Evolutionary conservation across 371 early-diverging fungal genomes (phyloP).

Genomic region (Cokeromyces recurvatus): DNA sequence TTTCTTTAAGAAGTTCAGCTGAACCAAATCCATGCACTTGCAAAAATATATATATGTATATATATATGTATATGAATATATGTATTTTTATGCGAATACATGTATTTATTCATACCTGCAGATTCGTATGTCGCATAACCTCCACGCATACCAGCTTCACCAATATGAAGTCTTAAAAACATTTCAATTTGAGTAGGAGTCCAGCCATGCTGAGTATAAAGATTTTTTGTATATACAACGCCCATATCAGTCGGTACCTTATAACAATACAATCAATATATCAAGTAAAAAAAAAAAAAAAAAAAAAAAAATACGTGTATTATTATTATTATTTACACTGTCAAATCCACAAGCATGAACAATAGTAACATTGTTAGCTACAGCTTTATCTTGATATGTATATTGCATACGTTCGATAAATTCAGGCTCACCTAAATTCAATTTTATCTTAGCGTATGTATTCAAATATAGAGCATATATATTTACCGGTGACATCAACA

Average conservation of each 20-base stretch:
- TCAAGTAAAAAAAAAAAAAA: not conserved
- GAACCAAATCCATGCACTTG: slow-evolving; percentile 54
- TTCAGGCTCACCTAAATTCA: slow-evolving; percentile 67
- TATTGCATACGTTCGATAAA: slow-evolving; percentile 75
- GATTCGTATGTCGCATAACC: slow-evolving; percentile 63
- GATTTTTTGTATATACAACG: slow-evolving; percentile 49
- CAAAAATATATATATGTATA: not conserved
- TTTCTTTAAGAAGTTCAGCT: slow-evolving; percentile 44
- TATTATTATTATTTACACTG: slow-evolving; percentile 54
- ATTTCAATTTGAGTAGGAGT: slow-evolving; percentile 58
- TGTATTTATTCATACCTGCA: slow-evolving; percentile 45
- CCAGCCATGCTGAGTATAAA: slow-evolving; percentile 36
- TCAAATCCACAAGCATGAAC: slow-evolving; percentile 91
- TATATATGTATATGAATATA: not conserved
- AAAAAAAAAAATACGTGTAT: too few relatives aligned
- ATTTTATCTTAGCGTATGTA: too few relatives aligned
- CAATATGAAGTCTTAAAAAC: slow-evolving; percentile 51
- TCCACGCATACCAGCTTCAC: slow-evolving; percentile 47
- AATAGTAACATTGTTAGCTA: slow-evolving; percentile 57
- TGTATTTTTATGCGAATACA: not conserved
- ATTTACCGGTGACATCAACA: slow-evolving; percentile 75
- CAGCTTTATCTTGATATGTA: slow-evolving; percentile 71
- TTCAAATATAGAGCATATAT: too few relatives aligned
- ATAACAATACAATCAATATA: not conserved
- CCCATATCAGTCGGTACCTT: slow-evolving; percentile 62